A percentile compares a stretch with the other conserved stretches of the same genome.
Evolutionary conservation across 2,329 filamentous ascomycete genomes (phyloP).

Genomic region (Spiromastix sp.): DNA sequence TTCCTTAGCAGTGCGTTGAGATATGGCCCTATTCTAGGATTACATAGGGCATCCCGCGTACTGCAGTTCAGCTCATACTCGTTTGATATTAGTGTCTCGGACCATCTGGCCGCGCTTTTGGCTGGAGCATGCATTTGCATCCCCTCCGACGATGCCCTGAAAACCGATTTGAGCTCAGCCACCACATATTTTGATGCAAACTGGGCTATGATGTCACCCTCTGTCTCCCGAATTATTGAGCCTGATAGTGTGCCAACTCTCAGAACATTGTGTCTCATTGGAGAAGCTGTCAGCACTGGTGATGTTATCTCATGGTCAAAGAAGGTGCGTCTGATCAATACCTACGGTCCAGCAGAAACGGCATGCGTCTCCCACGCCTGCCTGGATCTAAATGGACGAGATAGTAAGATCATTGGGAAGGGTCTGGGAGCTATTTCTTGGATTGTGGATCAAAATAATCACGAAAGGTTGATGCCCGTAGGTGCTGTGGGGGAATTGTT

Average conservation of each 20-base stretch:
- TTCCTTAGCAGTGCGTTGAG: conserved; percentile 23
- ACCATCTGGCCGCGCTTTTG: conserved; percentile 27
- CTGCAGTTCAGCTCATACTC: conserved; percentile 38
- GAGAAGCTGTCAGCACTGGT: conserved; percentile 57
- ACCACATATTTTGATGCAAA: conserved; percentile 42
- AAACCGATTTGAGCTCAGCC: conserved; percentile 37
- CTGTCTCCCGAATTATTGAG: conserved; percentile 30
- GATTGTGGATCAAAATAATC: conserved; percentile 25
- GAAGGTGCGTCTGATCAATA: conserved; percentile 27
- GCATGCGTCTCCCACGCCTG: not conserved
- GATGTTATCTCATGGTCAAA: conserved; percentile 60
- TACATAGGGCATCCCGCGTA: conserved; percentile 18
- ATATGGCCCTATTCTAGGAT: conserved; percentile 18
- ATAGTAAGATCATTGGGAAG: not conserved
- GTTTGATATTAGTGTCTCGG: conserved; percentile 35
- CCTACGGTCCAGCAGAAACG: conserved; percentile 26
- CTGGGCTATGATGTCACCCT: conserved; percentile 36
- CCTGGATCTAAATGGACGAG: conserved; percentile 6
- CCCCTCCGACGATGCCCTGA: conserved; percentile 36
- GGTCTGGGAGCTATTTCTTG: conserved; percentile 16
- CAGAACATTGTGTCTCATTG: conserved; percentile 34
- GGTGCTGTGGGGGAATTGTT: conserved; percentile 26
- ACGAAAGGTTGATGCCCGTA: conserved; percentile 24
- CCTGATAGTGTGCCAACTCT: conserved; percentile 30
- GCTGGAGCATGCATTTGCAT: conserved; percentile 40